These are phyloP conservation scores for Schoenoplectus triqueter DNA, from an alignment of 202 grass and related monocot genomes.

Conservation along the genomic window DNA sequence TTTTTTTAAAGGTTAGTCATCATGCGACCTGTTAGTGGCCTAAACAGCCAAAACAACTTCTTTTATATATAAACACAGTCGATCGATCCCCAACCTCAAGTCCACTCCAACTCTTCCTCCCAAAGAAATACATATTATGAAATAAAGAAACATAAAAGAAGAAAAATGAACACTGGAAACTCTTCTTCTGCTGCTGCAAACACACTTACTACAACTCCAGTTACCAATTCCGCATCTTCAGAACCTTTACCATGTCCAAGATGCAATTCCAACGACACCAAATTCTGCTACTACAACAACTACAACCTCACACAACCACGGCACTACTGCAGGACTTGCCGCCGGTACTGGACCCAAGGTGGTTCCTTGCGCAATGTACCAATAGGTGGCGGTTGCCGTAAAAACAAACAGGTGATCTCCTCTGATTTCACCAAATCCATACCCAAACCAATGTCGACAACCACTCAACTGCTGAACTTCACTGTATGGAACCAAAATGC, in stretches of 20 bases:
- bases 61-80: constrained; percentile 31
- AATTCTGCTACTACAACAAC: constrained; percentile 41
- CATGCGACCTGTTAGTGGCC: background rate
- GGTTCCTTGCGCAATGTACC: constrained; percentile 42
- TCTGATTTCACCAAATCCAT: background rate
- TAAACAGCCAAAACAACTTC: background rate
- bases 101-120: background rate
- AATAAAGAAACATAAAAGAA: constrained; percentile 22
- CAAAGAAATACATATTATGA: constrained; percentile 25
- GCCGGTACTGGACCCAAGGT: constrained; percentile 41
- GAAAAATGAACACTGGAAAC: constrained; percentile 19
- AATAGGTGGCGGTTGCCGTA: constrained; percentile 31
- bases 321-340: constrained; percentile 38
- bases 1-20: background rate
- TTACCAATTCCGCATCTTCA: background rate
- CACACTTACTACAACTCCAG: background rate
- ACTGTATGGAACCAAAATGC: constrained; percentile 18
- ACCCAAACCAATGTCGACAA: background rate
- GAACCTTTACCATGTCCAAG: constrained; percentile 37
- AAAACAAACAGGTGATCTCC: constrained; percentile 23
- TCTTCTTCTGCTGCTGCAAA: constrained; percentile 15
- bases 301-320: constrained; percentile 42
- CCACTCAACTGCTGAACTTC: background rate
- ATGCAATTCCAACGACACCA: constrained; percentile 29
- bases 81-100: constrained; percentile 10